These are phyloP conservation scores for Rhizopus delemar DNA, from an alignment of 371 early-diverging fungal genomes.

Conservation along the genomic window DNA sequence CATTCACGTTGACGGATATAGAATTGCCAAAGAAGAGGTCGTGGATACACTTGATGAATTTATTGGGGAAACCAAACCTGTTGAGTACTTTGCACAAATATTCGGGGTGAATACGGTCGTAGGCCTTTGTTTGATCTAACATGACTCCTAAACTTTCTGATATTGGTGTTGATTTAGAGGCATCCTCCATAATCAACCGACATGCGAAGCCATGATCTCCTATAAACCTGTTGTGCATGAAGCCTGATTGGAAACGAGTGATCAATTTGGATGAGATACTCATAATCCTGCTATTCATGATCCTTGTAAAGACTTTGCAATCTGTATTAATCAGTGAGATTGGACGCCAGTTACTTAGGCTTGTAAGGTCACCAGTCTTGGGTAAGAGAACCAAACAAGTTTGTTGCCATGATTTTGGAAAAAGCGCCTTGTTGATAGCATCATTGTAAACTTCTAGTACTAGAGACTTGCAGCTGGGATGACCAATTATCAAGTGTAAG, in stretches of 20 bases:
- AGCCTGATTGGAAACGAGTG: neutral
- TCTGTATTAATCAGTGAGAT: slow-evolving; percentile 9
- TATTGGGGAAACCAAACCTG: too few species aligned
- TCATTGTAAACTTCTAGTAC: neutral
- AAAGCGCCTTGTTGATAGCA: neutral
- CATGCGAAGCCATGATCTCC: neutral
- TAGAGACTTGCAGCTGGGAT: neutral
- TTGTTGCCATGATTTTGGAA: neutral
- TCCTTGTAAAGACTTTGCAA: slow-evolving; percentile 10
- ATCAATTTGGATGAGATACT: too few species aligned
- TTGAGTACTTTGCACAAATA: slow-evolving; percentile 3
- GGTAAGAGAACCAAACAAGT: slow-evolving; percentile 9
- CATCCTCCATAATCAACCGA: slow-evolving; percentile 6
- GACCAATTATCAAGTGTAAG: slow-evolving; percentile 1
- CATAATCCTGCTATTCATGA: neutral
- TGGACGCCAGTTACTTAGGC: slow-evolving; percentile 17
- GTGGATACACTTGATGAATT: too few species aligned
- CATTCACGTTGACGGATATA: too few species aligned
- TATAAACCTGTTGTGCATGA: slow-evolving; percentile 9
- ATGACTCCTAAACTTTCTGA: slow-evolving; percentile 6
- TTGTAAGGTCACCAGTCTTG: slow-evolving; percentile 20
- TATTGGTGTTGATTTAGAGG: neutral
- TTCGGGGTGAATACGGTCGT: slow-evolving; percentile 17
- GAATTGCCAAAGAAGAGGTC: too few species aligned
- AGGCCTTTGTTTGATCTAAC: slow-evolving; percentile 20